Base-by-base conservation (phyloP, 495 filamentous ascomycete species). In the Penicillium egyptiacum region DNA sequence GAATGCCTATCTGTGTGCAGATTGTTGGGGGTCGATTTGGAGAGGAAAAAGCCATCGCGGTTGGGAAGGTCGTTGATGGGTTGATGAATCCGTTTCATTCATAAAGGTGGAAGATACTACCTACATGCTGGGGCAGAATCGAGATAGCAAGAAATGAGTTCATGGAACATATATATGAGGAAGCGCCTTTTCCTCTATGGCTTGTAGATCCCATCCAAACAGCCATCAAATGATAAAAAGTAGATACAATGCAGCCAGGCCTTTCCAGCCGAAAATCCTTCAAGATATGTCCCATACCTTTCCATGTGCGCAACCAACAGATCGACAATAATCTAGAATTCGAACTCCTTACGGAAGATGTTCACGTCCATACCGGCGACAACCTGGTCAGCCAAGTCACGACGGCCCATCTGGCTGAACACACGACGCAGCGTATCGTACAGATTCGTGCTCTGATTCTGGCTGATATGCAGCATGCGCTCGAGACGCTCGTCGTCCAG, bases 391-490 rank as follows among this genome's bases (percentile, higher is more conserved):
- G 87, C 86, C 70, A 98, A 67, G 76, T 98, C 94, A 45, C 90
- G 77, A 50, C 94, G 71, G 0, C 86, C 88, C 94, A 98, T 98
- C 80, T 94, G 91, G 30, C 83, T 89, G 70, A 98, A 98, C 8
- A 98, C 95, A 55, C 95, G 79, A 47, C 92, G 79, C 50, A 98
- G 73, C 5, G 94, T 98, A 71, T 98, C 94, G 66, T 94, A 92
- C 50, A 98, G 74, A 70, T 96, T 98, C 37, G 93, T 96, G 77
- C 91, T 96, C 68, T 95, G 85, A 73, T 98, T 98, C 78, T 96
- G 91, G 53, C 78, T 82, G 41, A 76, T 74, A 37, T 81, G 78
- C 42, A 91, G 84, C 87, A 96, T 88, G 46, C 86, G 78, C 61
- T 94, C 87, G 42, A 96, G 76, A 58, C 88, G 83, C 14, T 78